Base-by-base conservation (phyloP, 1,139 yeast species). In the Schwanniomyces etchellsii region DNA sequence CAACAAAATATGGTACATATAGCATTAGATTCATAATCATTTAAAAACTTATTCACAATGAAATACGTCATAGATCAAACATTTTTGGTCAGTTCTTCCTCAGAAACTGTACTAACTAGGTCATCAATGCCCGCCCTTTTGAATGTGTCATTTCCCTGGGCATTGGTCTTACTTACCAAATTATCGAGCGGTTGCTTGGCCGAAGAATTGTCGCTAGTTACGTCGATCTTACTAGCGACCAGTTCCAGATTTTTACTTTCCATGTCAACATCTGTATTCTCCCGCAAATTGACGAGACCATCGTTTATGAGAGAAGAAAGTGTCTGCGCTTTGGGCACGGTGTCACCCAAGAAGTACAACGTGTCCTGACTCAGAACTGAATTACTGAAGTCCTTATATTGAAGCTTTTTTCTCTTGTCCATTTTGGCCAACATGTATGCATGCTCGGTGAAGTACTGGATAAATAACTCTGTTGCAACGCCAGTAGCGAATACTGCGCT, bases 401-500 rank as follows among this genome's bases (percentile, higher is more conserved):
- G 70, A 16, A 85, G 58, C 43, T 80, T 81, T 60, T 81, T 81
- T 32, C 94, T 64, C 40, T 77, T 77, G 22, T 79, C 86, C 34
- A 77, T 64, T 42, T 77, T 74, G 13, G 95, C 84, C 28, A 71
- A 62, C 33, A 82, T 61, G 17, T 80, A 61, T 0, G 95, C 91
- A 45, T 85, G 93, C 52, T 83, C 94, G 1, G 88, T 74, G 33
- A 89, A 64, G 44, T 82, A 76, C 53, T 82, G 85, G 11, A 88
- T 72, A 52, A 89, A 89, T 30, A 85, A 59, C 47, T 89, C 96
- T 0, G 96, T 81, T 4, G 96, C 95, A 28, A 84, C 74, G 0
- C 94, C 93, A 3, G 91, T 70, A 10, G 95, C 80, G 45, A 81
- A 83, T 10, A 83, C 85, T 0, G 95, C 94, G 23, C 81, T 66